Evolutionary conservation across 495 filamentous ascomycete species (phyloP), one percentile per base, ranked within the genome.

Genomic region (Rusavskia elegans): DNA sequence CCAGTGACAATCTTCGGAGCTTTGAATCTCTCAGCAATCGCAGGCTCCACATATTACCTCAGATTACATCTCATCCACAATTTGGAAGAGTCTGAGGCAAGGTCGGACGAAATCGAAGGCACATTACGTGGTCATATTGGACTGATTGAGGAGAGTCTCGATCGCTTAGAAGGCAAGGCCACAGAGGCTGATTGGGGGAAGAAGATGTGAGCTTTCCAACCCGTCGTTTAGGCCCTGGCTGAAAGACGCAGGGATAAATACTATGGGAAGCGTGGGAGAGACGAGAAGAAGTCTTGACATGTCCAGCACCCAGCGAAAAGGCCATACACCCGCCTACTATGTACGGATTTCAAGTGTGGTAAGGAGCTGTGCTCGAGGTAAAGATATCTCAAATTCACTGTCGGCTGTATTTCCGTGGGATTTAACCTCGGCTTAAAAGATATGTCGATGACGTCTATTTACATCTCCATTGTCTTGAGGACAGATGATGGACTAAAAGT

Each of bases 81-180:
- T 51, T 62, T 66, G 10, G 62, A 68, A 58, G 68, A 72, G 50
- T 66, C 70, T 55, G 71, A 72, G 53, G 71, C 70, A 21, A 60
- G 69, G 21, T 66, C 68, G 57, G 69, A 72, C 50, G 71, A 72
- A 49, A 56, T 72, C 13, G 70, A 72, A 56, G 70, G 70, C 3
- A 72, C 71, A 4, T 52, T 72, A 30, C 54, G 71, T 50, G 69
- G 70, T 9, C 70, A 74, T 51, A 72, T 70, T 53, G 69, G 70
- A 5, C 42, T 68, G 23, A 71, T 72, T 37, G 70, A 72, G 53
- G 70, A 71, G 45, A 57, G 63, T 9, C 52, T 74, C 21, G 69
- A 71, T 50, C 54, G 68, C 19, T 48, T 71, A 17, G 61, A 63
- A 40, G 61, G 61, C 19, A 61, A 61, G 17, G 61, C 46, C 14